Percentiles rank a stretch among this genome's conserved stretches.
Conservation (phyloP, 768 basidiomycete species). For the Tricholoma bakamatsutake region DNA sequence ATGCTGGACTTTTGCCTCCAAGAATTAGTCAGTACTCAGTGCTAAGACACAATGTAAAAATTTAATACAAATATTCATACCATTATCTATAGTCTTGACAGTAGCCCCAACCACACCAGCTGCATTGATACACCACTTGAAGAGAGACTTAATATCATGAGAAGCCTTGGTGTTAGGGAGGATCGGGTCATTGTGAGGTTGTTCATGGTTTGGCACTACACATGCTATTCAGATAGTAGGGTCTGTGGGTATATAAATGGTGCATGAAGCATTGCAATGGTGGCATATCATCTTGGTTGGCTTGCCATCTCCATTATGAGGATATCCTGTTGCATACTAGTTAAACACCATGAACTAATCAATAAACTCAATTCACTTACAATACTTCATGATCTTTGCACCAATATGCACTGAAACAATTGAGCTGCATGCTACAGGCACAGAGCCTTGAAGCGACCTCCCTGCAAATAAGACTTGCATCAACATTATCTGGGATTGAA, state of each 20-base stretch:
- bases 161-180: slow-evolving; percentile 12
- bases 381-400: not conserved
- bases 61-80: not conserved
- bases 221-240: slow-evolving; percentile 5
- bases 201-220: slow-evolving; percentile 1
- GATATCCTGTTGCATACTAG: slow-evolving; percentile 1
- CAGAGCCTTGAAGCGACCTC: not conserved
- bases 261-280: not conserved
- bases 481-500: slow-evolving; percentile 1
- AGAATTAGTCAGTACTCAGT: not conserved
- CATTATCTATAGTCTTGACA: slow-evolving; percentile 10
- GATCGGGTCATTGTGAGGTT: slow-evolving; percentile 16
- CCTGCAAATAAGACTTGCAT: not conserved
- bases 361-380: not conserved
- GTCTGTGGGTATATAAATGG: slow-evolving; percentile 9
- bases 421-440: not conserved
- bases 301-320: slow-evolving; percentile 1
- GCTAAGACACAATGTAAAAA: slow-evolving; percentile 1
- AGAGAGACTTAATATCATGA: not conserved
- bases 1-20: not conserved
- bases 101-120: slow-evolving; percentile 8
- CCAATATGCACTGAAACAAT: slow-evolving; percentile 1
- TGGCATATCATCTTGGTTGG: not conserved
- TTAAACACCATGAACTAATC: not conserved
- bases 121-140: slow-evolving; percentile 4